Percentiles rank a stretch among this genome's conserved stretches.
Evolutionary conservation across 164 flowering plant species (phyloP).

Genomic region (Nymphaea colorata): DNA sequence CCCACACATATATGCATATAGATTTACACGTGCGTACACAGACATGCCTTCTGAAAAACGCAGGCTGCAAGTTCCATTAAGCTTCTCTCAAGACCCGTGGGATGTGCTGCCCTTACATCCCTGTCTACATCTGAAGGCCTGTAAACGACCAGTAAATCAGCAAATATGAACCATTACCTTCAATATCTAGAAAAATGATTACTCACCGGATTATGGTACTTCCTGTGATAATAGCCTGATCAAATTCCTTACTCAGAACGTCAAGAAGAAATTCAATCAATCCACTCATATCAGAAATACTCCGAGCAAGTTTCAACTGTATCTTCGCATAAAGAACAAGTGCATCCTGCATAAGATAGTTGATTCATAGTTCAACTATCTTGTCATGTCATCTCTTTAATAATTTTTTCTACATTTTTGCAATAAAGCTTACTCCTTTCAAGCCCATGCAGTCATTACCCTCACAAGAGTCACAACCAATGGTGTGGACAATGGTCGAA

Average conservation of each 20-base stretch:
- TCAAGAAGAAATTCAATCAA: conserved; percentile 66
- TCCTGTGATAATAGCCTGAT: conserved; percentile 36
- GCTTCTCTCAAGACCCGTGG: conserved; percentile 33
- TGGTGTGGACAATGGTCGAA: too few relatives aligned
- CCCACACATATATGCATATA: too few relatives aligned
- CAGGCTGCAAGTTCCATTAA: conserved; percentile 87
- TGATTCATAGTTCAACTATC: not conserved
- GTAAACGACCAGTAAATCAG: conserved; percentile 6
- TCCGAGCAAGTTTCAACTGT: conserved; percentile 60
- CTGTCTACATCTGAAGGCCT: conserved; percentile 46
- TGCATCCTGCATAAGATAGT: conserved; percentile 40
- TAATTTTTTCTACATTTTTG: too few relatives aligned
- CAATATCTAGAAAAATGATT: not conserved
- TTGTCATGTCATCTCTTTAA: too few relatives aligned
- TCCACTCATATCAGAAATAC: conserved; percentile 34
- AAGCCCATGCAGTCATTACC: too few relatives aligned
- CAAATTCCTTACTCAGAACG: conserved; percentile 64
- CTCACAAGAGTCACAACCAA: too few relatives aligned
- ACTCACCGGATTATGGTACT: conserved; percentile 37
- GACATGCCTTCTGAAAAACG: conserved; percentile 54
- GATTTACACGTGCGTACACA: not conserved
- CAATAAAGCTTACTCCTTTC: too few relatives aligned
- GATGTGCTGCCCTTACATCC: conserved; percentile 55
- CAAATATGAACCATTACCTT: not conserved
- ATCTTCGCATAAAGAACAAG: conserved; percentile 58